phyloP scores from a whole-genome alignment of 345 rosid species.

The Eucalyptus melliodora region DNA sequence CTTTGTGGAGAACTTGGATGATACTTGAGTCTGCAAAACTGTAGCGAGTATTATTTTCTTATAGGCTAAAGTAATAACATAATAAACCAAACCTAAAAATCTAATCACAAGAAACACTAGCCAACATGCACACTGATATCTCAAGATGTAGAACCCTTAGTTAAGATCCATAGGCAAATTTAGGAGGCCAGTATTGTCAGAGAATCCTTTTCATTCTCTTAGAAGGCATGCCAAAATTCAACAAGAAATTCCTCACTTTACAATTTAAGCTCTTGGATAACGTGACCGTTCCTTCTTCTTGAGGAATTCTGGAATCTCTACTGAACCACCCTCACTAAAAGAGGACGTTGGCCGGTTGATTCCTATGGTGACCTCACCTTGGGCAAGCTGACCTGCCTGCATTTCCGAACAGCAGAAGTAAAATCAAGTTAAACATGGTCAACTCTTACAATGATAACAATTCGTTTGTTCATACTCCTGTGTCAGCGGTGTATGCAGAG shows the following conservation, averaged over 20 bases:
- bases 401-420: neutral
- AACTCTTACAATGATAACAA: neutral
- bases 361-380: slow-evolving; percentile 41
- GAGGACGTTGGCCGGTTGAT: slow-evolving; percentile 50
- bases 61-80: neutral
- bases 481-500: neutral
- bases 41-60: neutral
- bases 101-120: neutral
- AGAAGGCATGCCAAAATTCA: neutral
- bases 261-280: slow-evolving; percentile 44
- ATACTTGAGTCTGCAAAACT: neutral
- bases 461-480: slow-evolving; percentile 1
- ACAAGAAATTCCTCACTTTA: neutral
- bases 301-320: slow-evolving; percentile 90
- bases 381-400: slow-evolving; percentile 44
- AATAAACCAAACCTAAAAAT: neutral
- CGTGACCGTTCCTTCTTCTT: slow-evolving; percentile 89
- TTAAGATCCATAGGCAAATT: neutral
- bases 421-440: neutral
- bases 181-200: neutral
- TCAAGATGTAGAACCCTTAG: neutral
- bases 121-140: neutral
- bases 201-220: neutral
- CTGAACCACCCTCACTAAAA: slow-evolving; percentile 55
- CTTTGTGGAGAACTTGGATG: neutral